Base-by-base conservation (phyloP, 1,284 basidiomycete genomes). In the Fistulinella cinereoalba region DNA sequence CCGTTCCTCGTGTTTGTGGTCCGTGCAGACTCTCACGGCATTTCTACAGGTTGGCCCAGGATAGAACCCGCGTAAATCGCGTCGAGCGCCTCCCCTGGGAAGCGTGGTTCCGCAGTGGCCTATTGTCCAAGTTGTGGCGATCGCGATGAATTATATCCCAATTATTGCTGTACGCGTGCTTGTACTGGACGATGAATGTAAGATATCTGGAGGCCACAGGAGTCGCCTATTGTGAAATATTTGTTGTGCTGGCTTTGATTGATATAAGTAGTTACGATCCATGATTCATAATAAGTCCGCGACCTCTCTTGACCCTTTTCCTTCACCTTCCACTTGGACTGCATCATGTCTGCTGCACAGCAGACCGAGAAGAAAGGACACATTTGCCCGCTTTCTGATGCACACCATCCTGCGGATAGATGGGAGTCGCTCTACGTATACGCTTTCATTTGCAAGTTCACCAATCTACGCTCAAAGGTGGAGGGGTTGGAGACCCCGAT, bases 341-440 rank as follows among this genome's bases (percentile, higher is more conserved):
- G 65, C 71, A 68, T 68, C 64, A 77, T 73, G 72, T 61, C 70
- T 53, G 52, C 64, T 43, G 47, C 67, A 54, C 43, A 58, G 48
- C 68, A 61, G 54, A 24, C 55, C 43, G 73, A 78, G 49, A 79
- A 76, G 65, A 82, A 78, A 70, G 78, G 80, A 6, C 87, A 89
- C 58, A 55, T 86, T 54, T 88, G 85, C 62, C 87, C 86, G 13
- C 82, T 84, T 16, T 86, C 84, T 22, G 73, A 74, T 59, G 85
- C 84, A 31, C 76, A 62, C 39, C 85, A 88, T 71, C 88, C 88
- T 31, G 74, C 74, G 47, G 83, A 85, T 70, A 83, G 85, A 65
- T 91, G 88, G 88, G 88, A 91, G 71, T 80, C 83, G n/a, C 68
- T 87, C 54, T 91, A 88, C 66, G 79, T 91, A 33, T 91, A 88